Percentiles rank a stretch among this genome's conserved stretches.
Evolutionary conservation across 352 stramenopile species (phyloP).

Genomic region (Pythium oligandrum): DNA sequence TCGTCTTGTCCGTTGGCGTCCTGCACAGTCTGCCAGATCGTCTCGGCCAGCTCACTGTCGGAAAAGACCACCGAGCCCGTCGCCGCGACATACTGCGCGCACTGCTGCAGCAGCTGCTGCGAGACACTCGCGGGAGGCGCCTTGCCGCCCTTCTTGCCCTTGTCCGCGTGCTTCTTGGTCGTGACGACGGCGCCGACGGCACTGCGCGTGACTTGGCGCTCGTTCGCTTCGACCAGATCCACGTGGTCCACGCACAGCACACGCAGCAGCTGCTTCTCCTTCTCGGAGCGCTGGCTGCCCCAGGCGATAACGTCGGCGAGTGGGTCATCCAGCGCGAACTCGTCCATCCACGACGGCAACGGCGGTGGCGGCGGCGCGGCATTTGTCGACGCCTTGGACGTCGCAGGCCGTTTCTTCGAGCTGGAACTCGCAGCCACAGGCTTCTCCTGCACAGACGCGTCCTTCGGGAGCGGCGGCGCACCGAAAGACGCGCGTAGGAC

Average conservation of each 20-base stretch:
- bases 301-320: slow-evolving; percentile 8
- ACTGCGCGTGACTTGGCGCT: slow-evolving; percentile 42
- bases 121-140: slow-evolving; percentile 6
- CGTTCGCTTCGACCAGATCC: slow-evolving; percentile 39
- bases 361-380: neutral
- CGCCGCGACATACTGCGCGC: slow-evolving; percentile 26
- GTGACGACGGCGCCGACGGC: slow-evolving; percentile 51
- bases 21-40: slow-evolving; percentile 59
- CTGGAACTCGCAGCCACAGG: neutral
- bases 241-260: slow-evolving; percentile 60
- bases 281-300: slow-evolving; percentile 4
- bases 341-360: slow-evolving; percentile 8
- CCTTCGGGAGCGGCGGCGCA: slow-evolving; percentile 3
- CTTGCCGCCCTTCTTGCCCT: slow-evolving; percentile 18
- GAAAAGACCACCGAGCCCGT: slow-evolving; percentile 52
- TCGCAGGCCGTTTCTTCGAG: slow-evolving; percentile 17
- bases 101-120: slow-evolving; percentile 40
- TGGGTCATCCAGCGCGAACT: slow-evolving; percentile 1
- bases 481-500: slow-evolving; percentile 12
- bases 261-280: slow-evolving; percentile 22
- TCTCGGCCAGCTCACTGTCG: slow-evolving; percentile 57
- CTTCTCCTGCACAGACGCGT: neutral
- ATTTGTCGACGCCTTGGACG: slow-evolving; percentile 3
- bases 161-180: slow-evolving; percentile 5
- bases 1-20: slow-evolving; percentile 48